Evolutionary conservation across 805 yeast species (phyloP), one percentile per base, ranked within the genome.

Genomic region (Starmerella vitae): DNA sequence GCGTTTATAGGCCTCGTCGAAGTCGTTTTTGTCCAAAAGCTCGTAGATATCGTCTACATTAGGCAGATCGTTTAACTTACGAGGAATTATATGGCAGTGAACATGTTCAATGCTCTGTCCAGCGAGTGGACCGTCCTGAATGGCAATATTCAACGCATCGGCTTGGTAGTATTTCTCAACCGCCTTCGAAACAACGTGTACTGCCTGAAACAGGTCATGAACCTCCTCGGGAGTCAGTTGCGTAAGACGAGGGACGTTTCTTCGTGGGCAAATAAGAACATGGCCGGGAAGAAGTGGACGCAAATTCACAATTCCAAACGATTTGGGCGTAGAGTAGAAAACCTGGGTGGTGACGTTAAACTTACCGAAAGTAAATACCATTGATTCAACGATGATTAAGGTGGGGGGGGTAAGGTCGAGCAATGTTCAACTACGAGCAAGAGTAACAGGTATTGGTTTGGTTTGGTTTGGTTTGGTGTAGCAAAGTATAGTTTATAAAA

Each of bases 31-130:
- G 42, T 83, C 85, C 36, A 91, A 56, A 49, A 66, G 59, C n/a
- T 62, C 63, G 56, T 91, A 84, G 22, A 91, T 69, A 29, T 72
- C 76, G 55, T 83, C 94, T 1, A 84, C 84, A 51, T 79, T 77
- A 3, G 64, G 63, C 34, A 73, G 59, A 43, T 75, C 78, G 33
- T 66, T 57, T 10, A 57, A 47, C 36, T 64, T 66, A 30, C 99
- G 67, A 5, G 99, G 99, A 17, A 91, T 85, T 15, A 91, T 62
- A 57, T 91, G 99, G 17, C 94, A 79, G 58, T 91, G 98, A 21
- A 88, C 67, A 59, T 91, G 98, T 4, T 96, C 94, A 2, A 91
- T 77, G n/a, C 86, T 73, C 56, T 91, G 98, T 3, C 98, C 98
- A 1, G 96, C 88, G 36, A 84, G 84, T 0, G 85, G 81, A 0